A percentile compares a stretch with the other conserved stretches of the same genome.
These are phyloP conservation scores for Ascobolus immersus DNA, from an alignment of 495 filamentous ascomycete genomes.

Conservation along the genomic window DNA sequence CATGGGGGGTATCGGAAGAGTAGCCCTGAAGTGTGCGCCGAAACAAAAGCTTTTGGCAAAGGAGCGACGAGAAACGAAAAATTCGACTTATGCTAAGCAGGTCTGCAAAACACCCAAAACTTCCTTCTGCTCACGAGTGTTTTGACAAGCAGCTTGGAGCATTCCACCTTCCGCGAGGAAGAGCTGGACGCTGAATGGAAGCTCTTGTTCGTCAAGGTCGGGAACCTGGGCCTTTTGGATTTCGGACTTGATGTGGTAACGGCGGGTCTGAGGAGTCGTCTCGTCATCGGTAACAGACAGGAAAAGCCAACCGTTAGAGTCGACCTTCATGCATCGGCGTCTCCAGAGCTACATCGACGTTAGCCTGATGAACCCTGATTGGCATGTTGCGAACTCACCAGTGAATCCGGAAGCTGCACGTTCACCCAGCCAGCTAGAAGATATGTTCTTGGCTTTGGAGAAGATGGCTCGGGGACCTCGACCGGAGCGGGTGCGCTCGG, in stretches of 20 bases:
- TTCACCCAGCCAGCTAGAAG: conserved; percentile 16
- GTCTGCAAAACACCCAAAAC: too few species aligned
- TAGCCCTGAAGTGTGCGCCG: too few species aligned
- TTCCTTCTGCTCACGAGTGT: conserved; percentile 14
- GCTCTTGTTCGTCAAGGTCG: conserved; percentile 16
- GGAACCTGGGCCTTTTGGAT: conserved; percentile 12
- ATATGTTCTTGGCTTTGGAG: conserved; percentile 8
- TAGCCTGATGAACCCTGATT: neutral
- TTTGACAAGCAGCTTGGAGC: conserved; percentile 16
- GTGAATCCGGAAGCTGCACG: conserved; percentile 16
- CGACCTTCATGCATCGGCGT: conserved; percentile 14
- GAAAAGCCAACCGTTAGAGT: conserved; percentile 14
- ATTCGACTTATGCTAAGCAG: too few species aligned
- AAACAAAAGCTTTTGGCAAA: too few species aligned
- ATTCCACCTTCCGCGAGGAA: conserved; percentile 13
- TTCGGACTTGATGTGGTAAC: conserved; percentile 13
- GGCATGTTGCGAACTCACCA: conserved; percentile 2
- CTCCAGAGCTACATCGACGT: conserved; percentile 11
- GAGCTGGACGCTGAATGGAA: conserved; percentile 15
- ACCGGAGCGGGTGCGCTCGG: conserved; percentile 1
- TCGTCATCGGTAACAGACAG: conserved; percentile 15
- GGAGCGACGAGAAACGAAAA: too few species aligned
- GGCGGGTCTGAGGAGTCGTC: conserved; percentile 13
- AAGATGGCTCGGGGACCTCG: conserved; percentile 3
- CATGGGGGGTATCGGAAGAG: too few species aligned